Evolutionary conservation across 441 rosid species (phyloP).

Genomic region (Adansonia grandidieri): DNA sequence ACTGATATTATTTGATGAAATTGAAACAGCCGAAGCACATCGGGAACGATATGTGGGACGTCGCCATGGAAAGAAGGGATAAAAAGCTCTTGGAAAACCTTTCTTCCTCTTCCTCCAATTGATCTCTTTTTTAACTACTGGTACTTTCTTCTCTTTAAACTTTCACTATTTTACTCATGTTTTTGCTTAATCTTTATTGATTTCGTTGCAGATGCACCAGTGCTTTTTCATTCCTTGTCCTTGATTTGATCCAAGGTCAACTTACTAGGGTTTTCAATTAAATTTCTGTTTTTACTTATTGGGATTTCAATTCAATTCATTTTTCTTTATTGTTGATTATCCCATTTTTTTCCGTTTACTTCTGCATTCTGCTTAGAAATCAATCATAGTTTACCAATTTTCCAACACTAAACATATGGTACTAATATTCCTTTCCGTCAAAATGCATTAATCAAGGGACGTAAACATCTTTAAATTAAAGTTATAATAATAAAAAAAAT

Average conservation of each 20-base stretch:
- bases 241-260: slow-evolving; percentile 10
- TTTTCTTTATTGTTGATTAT: background rate
- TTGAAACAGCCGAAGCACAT: slow-evolving; percentile 84
- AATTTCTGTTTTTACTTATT: background rate
- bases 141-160: background rate
- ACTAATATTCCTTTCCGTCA: background rate
- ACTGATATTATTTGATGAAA: background rate
- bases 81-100: slow-evolving; percentile 70
- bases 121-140: slow-evolving; percentile 8
- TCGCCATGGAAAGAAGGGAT: slow-evolving; percentile 95
- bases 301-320: background rate
- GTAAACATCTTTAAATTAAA: background rate
- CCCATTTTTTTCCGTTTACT: background rate
- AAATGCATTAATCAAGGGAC: background rate
- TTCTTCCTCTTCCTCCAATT: slow-evolving; percentile 53
- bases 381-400: background rate
- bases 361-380: background rate
- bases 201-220: background rate
- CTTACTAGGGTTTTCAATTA: slow-evolving; percentile 7
- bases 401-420: background rate
- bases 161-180: background rate
- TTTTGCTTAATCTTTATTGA: background rate
- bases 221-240: background rate
- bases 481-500: background rate
- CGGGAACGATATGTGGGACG: slow-evolving; percentile 93